phyloP scores from a whole-genome alignment of 1,284 basidiomycete species.

The Vanrija pseudolonga region DNA sequence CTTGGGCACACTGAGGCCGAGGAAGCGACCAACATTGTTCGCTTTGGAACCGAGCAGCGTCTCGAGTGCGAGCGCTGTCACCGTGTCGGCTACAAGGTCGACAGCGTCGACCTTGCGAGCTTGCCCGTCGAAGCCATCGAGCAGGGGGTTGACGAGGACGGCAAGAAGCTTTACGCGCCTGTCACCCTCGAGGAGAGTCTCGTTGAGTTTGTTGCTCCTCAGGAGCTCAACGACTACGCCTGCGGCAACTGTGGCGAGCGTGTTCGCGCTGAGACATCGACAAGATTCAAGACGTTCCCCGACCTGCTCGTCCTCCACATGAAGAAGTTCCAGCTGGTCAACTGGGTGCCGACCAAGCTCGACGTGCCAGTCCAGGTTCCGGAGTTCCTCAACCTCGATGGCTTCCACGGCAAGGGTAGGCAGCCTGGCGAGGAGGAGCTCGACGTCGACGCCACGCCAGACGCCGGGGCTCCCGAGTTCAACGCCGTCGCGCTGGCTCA shows the following conservation, averaged over 20 bases:
- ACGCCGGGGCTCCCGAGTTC: constrained; percentile 53
- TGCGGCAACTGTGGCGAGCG: constrained; percentile 62
- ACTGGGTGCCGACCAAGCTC: constrained; percentile 95
- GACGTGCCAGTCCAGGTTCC: constrained; percentile 80
- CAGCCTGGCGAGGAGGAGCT: constrained; percentile 66
- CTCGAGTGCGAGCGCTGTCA: constrained; percentile 77
- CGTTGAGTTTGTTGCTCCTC: constrained; percentile 61
- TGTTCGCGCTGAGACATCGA: constrained; percentile 66
- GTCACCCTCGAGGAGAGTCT: constrained; percentile 69
- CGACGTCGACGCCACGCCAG: constrained; percentile 59
- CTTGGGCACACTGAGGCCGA: constrained; percentile 36
- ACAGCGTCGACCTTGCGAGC: constrained; percentile 72
- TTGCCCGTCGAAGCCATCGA: constrained; percentile 68
- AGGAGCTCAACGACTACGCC: constrained; percentile 65
- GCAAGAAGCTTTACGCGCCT: constrained; percentile 63
- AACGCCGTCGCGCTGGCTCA: constrained; percentile 68
- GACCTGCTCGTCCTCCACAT: constrained; percentile 84
- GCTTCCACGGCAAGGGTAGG: constrained; percentile 68
- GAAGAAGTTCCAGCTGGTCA: constrained; percentile 91
- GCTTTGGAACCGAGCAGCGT: constrained; percentile 79
- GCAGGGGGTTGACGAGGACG: constrained; percentile 58
- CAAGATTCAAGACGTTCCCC: constrained; percentile 82
- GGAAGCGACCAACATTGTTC: constrained; percentile 72
- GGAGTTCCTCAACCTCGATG: constrained; percentile 63
- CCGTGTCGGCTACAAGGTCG: constrained; percentile 83